These are phyloP conservation scores for Heterococcus sp. DNA, from an alignment of 108 stramenopile species.

Conservation along the genomic window DNA sequence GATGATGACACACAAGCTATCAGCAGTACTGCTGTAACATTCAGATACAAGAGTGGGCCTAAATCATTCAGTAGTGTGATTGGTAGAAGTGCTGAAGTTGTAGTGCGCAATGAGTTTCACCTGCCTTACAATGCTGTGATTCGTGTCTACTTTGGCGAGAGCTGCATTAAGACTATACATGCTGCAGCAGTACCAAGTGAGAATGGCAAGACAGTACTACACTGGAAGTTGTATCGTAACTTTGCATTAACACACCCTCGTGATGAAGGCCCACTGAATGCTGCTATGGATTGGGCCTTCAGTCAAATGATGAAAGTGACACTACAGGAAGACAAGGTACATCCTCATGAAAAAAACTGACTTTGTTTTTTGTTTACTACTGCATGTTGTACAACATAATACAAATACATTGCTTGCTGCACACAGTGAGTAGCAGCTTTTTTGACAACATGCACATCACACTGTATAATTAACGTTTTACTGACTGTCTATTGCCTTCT, in stretches of 20 bases:
- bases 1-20: conserved; percentile 20
- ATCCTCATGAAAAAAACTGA: too few species aligned
- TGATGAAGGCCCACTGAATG: conserved; percentile 33
- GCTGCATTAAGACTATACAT: conserved; percentile 38
- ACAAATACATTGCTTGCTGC: too few species aligned
- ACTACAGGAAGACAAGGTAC: conserved; percentile 36
- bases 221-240: conserved; percentile 46
- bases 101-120: conserved; percentile 44
- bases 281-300: conserved; percentile 24
- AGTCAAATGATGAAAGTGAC: conserved; percentile 34
- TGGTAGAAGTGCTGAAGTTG: conserved; percentile 34
- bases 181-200: conserved; percentile 19
- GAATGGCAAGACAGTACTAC: conserved; percentile 19
- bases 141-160: conserved; percentile 35
- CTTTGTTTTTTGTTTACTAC: too few species aligned
- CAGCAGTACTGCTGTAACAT: conserved; percentile 11
- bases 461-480: too few species aligned
- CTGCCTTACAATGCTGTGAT: conserved; percentile 38
- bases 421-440: too few species aligned
- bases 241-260: conserved; percentile 28
- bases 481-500: too few species aligned
- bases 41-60: conserved; percentile 30
- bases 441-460: too few species aligned
- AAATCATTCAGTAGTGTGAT: conserved; percentile 43
- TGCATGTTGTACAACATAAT: too few species aligned